phyloP scores from a whole-genome alignment of 2,329 filamentous ascomycete species.

The Penicillium rolfsii region DNA sequence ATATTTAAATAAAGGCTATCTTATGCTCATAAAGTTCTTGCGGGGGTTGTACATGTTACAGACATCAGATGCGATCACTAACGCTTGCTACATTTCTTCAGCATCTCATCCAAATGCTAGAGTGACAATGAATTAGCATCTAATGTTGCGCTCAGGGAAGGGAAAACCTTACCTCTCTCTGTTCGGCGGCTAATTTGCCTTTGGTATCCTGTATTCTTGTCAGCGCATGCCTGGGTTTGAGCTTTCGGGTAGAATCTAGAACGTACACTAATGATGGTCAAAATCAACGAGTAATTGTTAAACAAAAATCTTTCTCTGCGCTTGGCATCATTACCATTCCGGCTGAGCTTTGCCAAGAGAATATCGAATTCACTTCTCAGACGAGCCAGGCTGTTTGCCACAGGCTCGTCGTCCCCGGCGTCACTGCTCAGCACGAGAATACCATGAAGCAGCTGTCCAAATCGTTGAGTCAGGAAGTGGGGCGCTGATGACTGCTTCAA shows the following conservation, averaged over 20 bases:
- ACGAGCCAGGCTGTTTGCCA: slow-evolving; percentile 76
- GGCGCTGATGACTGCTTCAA: slow-evolving; percentile 63
- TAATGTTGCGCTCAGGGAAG: not conserved
- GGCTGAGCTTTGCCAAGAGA: slow-evolving; percentile 77
- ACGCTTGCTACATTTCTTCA: slow-evolving; percentile 42
- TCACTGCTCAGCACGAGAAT: slow-evolving; percentile 83
- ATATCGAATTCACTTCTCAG: slow-evolving; percentile 80
- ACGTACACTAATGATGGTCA: slow-evolving; percentile 79
- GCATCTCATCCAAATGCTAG: slow-evolving; percentile 45
- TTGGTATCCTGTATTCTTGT: slow-evolving; percentile 45
- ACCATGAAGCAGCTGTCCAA: slow-evolving; percentile 87
- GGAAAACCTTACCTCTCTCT: slow-evolving; percentile 57
- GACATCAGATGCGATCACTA: slow-evolving; percentile 21
- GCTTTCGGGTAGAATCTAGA: slow-evolving; percentile 2
- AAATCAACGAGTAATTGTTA: slow-evolving; percentile 94
- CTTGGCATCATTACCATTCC: slow-evolving; percentile 73
- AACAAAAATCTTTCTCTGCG: slow-evolving; percentile 87
- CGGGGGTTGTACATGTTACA: slow-evolving; percentile 14
- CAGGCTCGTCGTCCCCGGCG: slow-evolving; percentile 90
- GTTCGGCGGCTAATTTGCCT: slow-evolving; percentile 63
- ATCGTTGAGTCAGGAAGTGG: slow-evolving; percentile 90
- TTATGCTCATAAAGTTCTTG: slow-evolving; percentile 6
- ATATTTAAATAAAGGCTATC: not conserved
- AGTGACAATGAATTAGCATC: not conserved
- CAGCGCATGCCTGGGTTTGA: slow-evolving; percentile 8